Evolutionary conservation across 2,329 filamentous ascomycete species (phyloP), one percentile per base, ranked within the genome.

Genomic region (Arthrinium puccinioides): DNA sequence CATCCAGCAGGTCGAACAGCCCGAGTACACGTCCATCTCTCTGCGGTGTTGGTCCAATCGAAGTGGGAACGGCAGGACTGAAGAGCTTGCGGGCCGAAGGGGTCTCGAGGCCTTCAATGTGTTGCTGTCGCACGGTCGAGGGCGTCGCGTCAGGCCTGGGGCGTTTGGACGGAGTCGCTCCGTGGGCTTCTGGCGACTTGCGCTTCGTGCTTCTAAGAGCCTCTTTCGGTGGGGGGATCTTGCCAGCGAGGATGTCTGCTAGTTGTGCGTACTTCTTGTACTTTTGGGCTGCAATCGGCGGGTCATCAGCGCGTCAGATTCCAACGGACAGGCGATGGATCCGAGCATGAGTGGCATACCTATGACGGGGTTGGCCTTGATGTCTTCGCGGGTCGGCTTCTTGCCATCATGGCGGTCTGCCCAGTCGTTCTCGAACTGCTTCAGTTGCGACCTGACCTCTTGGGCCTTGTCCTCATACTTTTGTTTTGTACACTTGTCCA

Each of bases 21-120:
- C 86, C 84, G 3, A 92, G 67, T 1, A 88, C 80, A 15, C 76
- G 76, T 20, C 86, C 86, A 55, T 90, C 83, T 43, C 79, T 78
- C 52, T 90, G 86, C 4, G 86, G 86, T 10, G 86, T 92, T 2
- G 86, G 86, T 3, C 84, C 84, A 43, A 92, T 74, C 1, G 70
- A 74, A 5, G 74, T 78, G 3, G 76, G 74, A 9, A 70, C 66
- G 1, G 61, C 61, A 2, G 78, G 74, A 39, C 74, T 78, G 52
- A 82, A 82, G 6, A 82, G 63, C 40, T 70, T 76, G 21, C 76
- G 67, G 25, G 70, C 66, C 2, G 71, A 72, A 2, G 79, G 78
- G 2, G 78, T 79, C 34, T 67, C 59, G 26, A 70, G 66, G 16
- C 64, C 51, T 29, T 66, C 59, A 27, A 62, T 56, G 14, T 44